Evolutionary conservation across 805 yeast genomes (phyloP), one percentile per base, ranked within the genome.

Genomic region (Wickerhamiella vanderwaltii): DNA sequence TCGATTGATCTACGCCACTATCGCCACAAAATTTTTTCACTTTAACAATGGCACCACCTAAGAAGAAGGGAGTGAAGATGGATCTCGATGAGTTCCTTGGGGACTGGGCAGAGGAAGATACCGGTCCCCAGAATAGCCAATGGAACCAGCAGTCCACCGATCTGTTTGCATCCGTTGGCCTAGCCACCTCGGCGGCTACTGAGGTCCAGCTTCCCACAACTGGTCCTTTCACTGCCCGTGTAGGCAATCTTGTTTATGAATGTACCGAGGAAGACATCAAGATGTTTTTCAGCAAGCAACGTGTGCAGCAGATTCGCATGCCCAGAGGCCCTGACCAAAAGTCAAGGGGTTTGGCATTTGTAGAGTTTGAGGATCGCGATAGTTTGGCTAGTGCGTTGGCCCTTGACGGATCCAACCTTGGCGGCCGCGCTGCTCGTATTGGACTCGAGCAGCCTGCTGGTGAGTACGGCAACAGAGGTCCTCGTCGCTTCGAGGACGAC

Each of bases 191-290:
- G 45, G 68, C 63, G 47, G 68, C 83, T 62, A 69, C 66, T 28
- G 87, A 79, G 57, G 80, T 65, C 52, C 94, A 95, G 32, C 70
- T 91, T 46, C 99, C 99, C 35, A 88, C 85, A 53, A 71, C 65
- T 40, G 86, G 96, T 15, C 99, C 99, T 42, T 91, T 63, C 70
- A 79, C 82, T 55, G 96, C 95, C n/a, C 75, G 84, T 59, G 70
- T 88, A 51, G 74, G 75, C 58, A 86, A 87, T 65, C 73, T 91
- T 57, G 84, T 95, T 46, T 80, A 82, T 77, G 87, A 81, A 45
- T 72, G 74, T 34, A 61, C 67, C 35, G 96, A 88, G 61, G 75
- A 68, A 28, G 72, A 68, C 41, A 41, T 65, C 19, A 45, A 48
- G 22, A 57, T 53, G 19, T 55, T 58, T 44, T 61, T 65, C 44